Percentiles rank a stretch among this genome's conserved stretches.
These are phyloP conservation scores for Cystobasidium ongulense DNA, from an alignment of 768 basidiomycete genomes.

Conservation along the genomic window DNA sequence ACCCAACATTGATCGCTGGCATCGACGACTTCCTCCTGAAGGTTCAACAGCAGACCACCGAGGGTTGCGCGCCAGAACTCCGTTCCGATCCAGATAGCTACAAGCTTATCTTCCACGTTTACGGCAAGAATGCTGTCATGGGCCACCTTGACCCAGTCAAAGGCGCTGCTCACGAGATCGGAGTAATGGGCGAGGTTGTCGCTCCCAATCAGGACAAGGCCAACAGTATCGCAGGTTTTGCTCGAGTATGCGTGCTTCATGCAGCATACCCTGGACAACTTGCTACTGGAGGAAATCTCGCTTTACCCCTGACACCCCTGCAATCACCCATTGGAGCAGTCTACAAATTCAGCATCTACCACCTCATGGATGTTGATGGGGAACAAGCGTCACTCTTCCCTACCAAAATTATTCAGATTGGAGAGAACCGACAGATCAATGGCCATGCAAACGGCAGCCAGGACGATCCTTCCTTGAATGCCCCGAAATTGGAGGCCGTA, in stretches of 20 bases:
- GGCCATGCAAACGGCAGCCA: not conserved
- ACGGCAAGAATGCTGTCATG: constrained; percentile 22
- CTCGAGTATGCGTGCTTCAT: constrained; percentile 4
- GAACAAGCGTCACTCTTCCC: constrained; percentile 8
- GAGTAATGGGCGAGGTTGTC: constrained; percentile 3
- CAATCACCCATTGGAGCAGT: constrained; percentile 16
- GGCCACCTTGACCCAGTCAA: not conserved
- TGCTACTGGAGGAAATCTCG: constrained; percentile 1
- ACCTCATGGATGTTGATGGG: constrained; percentile 20
- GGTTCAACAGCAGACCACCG: not conserved
- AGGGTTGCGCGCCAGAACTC: constrained; percentile 2
- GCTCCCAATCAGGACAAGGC: constrained; percentile 9
- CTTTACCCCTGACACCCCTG: constrained; percentile 3
- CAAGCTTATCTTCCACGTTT: constrained; percentile 16
- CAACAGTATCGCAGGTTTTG: constrained; percentile 3
- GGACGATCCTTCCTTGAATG: not conserved
- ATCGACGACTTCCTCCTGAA: constrained; percentile 13
- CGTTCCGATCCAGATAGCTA: not conserved
- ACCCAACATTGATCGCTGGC: constrained; percentile 1
- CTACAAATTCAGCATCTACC: constrained; percentile 13
- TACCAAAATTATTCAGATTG: not conserved
- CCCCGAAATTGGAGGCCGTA: not conserved
- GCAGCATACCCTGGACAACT: constrained; percentile 8
- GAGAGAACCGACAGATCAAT: not conserved
- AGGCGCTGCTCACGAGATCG: not conserved